Evolutionary conservation across 2,329 filamentous ascomycete genomes (phyloP).

Genomic region (Coniochaeta prunicola): DNA sequence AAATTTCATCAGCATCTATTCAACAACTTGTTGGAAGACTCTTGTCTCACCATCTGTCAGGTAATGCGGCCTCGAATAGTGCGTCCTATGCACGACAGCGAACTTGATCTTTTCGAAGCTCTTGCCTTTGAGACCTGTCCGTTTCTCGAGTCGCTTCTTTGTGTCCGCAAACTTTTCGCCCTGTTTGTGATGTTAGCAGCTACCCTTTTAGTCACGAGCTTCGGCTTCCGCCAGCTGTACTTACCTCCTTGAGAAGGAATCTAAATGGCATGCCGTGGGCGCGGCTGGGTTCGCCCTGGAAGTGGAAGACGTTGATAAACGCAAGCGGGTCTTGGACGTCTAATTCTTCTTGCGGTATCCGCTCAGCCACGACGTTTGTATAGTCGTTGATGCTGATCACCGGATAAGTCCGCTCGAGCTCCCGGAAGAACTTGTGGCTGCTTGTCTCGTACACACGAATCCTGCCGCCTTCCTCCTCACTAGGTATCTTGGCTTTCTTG

Average conservation of each 20-base stretch:
- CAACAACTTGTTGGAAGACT: background rate
- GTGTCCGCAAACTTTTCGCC: slow-evolving; percentile 85
- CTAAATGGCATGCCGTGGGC: slow-evolving; percentile 86
- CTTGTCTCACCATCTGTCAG: slow-evolving; percentile 73
- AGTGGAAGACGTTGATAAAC: slow-evolving; percentile 80
- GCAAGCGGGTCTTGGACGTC: slow-evolving; percentile 44
- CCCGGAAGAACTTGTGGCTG: slow-evolving; percentile 75
- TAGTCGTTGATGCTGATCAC: slow-evolving; percentile 86
- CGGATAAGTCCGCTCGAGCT: slow-evolving; percentile 60
- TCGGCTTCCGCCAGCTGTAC: slow-evolving; percentile 13
- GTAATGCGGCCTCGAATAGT: slow-evolving; percentile 73
- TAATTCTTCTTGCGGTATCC: slow-evolving; percentile 63
- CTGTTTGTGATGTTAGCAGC: slow-evolving; percentile 30
- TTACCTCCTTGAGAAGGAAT: slow-evolving; percentile 75
- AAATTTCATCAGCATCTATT: slow-evolving; percentile 13
- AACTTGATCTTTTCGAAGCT: slow-evolving; percentile 99
- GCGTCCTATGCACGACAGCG: slow-evolving; percentile 65
- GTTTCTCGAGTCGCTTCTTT: slow-evolving; percentile 86
- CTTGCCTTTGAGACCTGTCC: slow-evolving; percentile 94
- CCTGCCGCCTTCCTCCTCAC: slow-evolving; percentile 61
- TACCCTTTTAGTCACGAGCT: slow-evolving; percentile 5
- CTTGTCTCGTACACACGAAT: slow-evolving; percentile 80
- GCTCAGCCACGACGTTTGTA: slow-evolving; percentile 72
- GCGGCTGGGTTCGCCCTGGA: slow-evolving; percentile 80
- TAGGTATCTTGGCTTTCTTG: slow-evolving; percentile 72